Evolutionary conservation across 2,329 filamentous ascomycete genomes (phyloP).

Genomic region (Calonectria multiphialidica): DNA sequence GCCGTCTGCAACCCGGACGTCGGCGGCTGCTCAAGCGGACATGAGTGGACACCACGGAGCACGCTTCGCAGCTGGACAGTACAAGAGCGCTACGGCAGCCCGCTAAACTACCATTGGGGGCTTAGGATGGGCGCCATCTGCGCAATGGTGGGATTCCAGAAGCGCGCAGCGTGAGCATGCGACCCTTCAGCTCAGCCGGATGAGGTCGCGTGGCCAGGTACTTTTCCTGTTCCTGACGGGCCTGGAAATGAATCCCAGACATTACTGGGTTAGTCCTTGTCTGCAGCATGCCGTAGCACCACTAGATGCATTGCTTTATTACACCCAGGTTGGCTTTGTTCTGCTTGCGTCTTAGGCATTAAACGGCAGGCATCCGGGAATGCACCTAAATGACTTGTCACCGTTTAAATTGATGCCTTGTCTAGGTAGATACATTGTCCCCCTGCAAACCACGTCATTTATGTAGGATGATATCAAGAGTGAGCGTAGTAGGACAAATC

Average conservation of each 20-base stretch:
- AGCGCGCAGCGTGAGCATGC: slow-evolving; percentile 13
- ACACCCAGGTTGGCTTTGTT: background rate
- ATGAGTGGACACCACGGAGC: slow-evolving; percentile 5
- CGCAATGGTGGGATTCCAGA: slow-evolving; percentile 7
- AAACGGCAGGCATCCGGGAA: background rate
- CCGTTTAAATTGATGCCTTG: background rate
- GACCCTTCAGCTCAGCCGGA: slow-evolving; percentile 22
- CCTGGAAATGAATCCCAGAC: background rate
- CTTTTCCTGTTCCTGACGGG: slow-evolving; percentile 13
- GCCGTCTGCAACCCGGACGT: slow-evolving; percentile 5
- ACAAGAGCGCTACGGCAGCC: slow-evolving; percentile 2
- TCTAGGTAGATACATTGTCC: background rate
- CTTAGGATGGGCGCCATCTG: slow-evolving; percentile 2
- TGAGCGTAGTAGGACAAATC: too few relatives aligned
- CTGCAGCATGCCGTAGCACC: background rate
- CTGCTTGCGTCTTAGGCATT: background rate
- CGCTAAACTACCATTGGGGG: slow-evolving; percentile 12
- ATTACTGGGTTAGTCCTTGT: background rate
- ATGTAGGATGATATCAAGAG: too few relatives aligned
- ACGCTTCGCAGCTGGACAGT: background rate
- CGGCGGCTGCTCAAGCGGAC: slow-evolving; percentile 11
- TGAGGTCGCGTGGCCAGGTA: slow-evolving; percentile 15
- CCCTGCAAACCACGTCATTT: background rate
- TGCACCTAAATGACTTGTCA: background rate
- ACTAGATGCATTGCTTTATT: background rate